Evolutionary conservation across 345 rosid species (phyloP).

Genomic region (Heritiera fomes): DNA sequence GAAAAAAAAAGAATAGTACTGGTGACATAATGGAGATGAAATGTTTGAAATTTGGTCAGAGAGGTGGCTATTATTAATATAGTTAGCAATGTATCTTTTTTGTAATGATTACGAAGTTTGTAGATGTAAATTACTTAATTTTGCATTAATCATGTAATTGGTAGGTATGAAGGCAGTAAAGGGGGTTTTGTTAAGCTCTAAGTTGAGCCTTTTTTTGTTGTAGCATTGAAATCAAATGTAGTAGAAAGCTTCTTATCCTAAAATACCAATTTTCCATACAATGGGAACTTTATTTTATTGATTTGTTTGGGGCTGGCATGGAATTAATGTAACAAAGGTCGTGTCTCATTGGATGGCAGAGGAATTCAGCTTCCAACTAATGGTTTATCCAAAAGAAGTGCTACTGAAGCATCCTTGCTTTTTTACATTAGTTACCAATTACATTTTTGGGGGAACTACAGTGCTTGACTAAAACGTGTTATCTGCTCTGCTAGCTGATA

Average conservation of each 20-base stretch:
- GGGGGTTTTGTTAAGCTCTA: background rate
- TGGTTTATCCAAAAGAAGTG: background rate
- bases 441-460: background rate
- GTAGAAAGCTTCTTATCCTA: background rate
- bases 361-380: background rate
- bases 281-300: background rate
- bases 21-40: background rate
- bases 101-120: background rate
- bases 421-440: background rate
- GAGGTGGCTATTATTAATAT: background rate
- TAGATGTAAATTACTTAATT: background rate
- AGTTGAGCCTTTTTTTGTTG: background rate
- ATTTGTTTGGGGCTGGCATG: background rate
- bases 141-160: background rate
- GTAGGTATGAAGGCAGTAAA: background rate
- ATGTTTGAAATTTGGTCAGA: conserved; percentile 2
- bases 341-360: background rate
- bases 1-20: background rate
- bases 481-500: background rate
- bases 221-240: background rate
- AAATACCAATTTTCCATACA: background rate
- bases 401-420: background rate
- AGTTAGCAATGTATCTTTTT: background rate
- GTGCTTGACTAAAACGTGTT: background rate
- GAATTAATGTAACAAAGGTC: background rate